Conservation (phyloP, 2,329 filamentous ascomycete genomes). For the Penicillium sp. region DNA sequence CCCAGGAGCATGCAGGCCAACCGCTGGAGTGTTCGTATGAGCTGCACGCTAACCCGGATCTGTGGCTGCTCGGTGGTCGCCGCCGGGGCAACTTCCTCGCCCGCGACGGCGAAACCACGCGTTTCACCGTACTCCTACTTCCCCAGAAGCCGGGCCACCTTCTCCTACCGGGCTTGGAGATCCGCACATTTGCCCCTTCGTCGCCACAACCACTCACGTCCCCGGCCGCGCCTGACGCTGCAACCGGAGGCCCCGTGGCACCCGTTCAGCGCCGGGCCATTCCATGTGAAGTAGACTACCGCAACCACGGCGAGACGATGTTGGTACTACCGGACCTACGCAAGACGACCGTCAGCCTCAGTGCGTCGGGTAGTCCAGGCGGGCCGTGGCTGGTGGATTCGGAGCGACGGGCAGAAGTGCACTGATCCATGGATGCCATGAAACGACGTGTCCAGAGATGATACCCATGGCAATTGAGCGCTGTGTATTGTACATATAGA, state of each 20-base stretch:
- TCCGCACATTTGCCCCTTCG: slow-evolving; percentile 60
- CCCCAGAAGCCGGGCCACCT: slow-evolving; percentile 75
- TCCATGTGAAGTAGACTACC: slow-evolving; percentile 75
- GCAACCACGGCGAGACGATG: slow-evolving; percentile 74
- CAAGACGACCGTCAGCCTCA: slow-evolving; percentile 70
- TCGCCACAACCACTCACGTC: slow-evolving; percentile 24
- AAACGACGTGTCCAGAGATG: not conserved
- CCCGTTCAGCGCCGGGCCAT: slow-evolving; percentile 37
- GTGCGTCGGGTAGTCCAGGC: slow-evolving; percentile 58
- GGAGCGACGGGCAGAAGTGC: slow-evolving; percentile 41
- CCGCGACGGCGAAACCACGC: slow-evolving; percentile 45
- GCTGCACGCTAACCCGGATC: slow-evolving; percentile 68
- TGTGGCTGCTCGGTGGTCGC: slow-evolving; percentile 82
- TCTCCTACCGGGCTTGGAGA: slow-evolving; percentile 75
- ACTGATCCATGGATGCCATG: slow-evolving; percentile 4
- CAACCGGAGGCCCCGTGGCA: slow-evolving; percentile 11
- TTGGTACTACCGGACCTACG: slow-evolving; percentile 69
- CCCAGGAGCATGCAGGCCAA: slow-evolving; percentile 36
- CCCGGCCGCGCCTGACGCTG: slow-evolving; percentile 15
- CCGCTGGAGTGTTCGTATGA: slow-evolving; percentile 80
- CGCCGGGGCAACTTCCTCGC: slow-evolving; percentile 71
- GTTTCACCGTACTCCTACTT: slow-evolving; percentile 71
- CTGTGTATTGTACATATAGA: slow-evolving; percentile 11
- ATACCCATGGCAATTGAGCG: not conserved
- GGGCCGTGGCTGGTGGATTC: slow-evolving; percentile 67